Evolutionary conservation across 2,329 filamentous ascomycete genomes (phyloP).

Genomic region (Fusarium dlaminii): DNA sequence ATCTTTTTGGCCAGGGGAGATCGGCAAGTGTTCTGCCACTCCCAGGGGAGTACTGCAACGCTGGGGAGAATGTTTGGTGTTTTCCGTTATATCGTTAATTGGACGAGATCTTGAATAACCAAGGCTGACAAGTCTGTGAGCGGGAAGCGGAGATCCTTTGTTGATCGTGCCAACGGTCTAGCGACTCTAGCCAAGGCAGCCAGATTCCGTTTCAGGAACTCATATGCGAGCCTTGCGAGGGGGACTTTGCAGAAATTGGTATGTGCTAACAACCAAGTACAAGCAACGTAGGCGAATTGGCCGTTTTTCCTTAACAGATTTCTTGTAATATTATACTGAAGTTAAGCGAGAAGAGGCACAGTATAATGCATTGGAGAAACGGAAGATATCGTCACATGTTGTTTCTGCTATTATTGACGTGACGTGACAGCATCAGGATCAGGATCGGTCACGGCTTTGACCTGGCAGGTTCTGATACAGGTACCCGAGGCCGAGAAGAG

Average conservation of each 20-base stretch:
- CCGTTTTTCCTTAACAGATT: not conserved
- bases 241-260: slow-evolving; percentile 11
- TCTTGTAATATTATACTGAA: not conserved
- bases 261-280: not conserved
- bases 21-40: slow-evolving; percentile 18
- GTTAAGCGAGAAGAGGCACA: slow-evolving; percentile 14
- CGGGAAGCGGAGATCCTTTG: slow-evolving; percentile 23
- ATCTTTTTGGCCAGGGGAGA: slow-evolving; percentile 5
- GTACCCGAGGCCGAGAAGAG: slow-evolving; percentile 20
- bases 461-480: slow-evolving; percentile 22
- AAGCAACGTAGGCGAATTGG: slow-evolving; percentile 9
- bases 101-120: slow-evolving; percentile 13
- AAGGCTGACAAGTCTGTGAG: slow-evolving; percentile 15
- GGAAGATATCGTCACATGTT: not conserved
- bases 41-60: slow-evolving; percentile 22
- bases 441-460: not conserved
- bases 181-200: not conserved
- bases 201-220: slow-evolving; percentile 19
- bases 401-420: slow-evolving; percentile 13
- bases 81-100: slow-evolving; percentile 16
- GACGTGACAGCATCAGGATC: slow-evolving; percentile 21
- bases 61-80: slow-evolving; percentile 26
- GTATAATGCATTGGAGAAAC: not conserved
- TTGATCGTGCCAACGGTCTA: slow-evolving; percentile 19
- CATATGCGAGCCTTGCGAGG: slow-evolving; percentile 4